phyloP scores from a whole-genome alignment of 441 rosid genomes.

The Eruca vesicaria region DNA sequence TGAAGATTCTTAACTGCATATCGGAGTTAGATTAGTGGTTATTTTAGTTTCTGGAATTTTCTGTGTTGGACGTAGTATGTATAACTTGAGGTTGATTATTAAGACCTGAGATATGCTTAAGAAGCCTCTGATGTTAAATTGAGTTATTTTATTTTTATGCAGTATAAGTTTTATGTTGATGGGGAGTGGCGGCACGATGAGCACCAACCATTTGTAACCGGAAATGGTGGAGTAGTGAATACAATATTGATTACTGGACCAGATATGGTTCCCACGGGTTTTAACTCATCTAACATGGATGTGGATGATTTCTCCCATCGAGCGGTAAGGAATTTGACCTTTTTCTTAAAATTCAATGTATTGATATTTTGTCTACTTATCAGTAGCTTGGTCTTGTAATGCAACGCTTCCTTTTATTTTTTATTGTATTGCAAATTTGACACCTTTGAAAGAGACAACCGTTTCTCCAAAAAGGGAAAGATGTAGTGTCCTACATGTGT shows the following conservation, averaged over 20 bases:
- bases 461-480: background rate
- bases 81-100: background rate
- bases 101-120: background rate
- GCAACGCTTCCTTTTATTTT: background rate
- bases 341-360: conserved; percentile 1
- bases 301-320: conserved; percentile 58
- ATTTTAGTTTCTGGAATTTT: background rate
- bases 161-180: conserved; percentile 76
- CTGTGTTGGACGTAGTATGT: background rate
- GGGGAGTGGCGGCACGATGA: conserved; percentile 72
- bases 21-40: background rate
- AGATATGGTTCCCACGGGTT: conserved; percentile 41
- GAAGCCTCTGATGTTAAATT: conserved; percentile 26
- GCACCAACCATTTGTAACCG: conserved; percentile 55
- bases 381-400: conserved; percentile 1
- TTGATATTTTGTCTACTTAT: background rate
- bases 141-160: conserved; percentile 35
- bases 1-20: conserved; percentile 12
- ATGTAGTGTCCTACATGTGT: background rate
- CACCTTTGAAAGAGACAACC: background rate
- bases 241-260: conserved; percentile 53
- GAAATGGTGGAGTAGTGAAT: conserved; percentile 70
- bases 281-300: conserved; percentile 64
- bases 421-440: background rate
- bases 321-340: conserved; percentile 42